phyloP scores from a whole-genome alignment of 1,139 yeast species.

The Arxiozyma telluris region DNA sequence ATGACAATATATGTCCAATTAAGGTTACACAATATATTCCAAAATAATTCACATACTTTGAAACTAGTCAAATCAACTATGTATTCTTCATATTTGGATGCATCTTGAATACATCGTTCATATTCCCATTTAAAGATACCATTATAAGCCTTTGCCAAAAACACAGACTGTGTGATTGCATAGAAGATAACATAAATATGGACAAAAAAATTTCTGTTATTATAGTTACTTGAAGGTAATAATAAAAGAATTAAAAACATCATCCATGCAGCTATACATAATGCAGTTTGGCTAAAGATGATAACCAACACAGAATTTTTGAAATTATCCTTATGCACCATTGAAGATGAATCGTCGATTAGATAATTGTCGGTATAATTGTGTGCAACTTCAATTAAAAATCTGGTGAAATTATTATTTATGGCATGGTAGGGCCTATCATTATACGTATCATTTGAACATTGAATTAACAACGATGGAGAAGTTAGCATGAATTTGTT shows the following conservation, averaged over 20 bases:
- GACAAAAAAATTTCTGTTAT: conserved; percentile 16
- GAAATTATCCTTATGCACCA: conserved; percentile 17
- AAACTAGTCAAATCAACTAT: conserved; percentile 11
- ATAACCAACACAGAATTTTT: conserved; percentile 17
- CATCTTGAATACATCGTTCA: conserved; percentile 17
- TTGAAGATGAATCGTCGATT: conserved; percentile 6
- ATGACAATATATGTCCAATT: conserved; percentile 25
- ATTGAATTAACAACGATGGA: conserved; percentile 14
- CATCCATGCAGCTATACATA: conserved; percentile 28
- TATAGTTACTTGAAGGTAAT: conserved; percentile 20
- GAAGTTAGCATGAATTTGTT: conserved; percentile 3
- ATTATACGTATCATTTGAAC: conserved; percentile 6
- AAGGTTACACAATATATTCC: conserved; percentile 13
- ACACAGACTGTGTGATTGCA: conserved; percentile 18
- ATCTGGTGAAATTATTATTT: conserved; percentile 2
- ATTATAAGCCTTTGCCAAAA: conserved; percentile 11
- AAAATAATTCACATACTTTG: conserved; percentile 11
- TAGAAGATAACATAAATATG: conserved; percentile 19
- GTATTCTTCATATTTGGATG: conserved; percentile 9
- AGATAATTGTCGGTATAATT: conserved; percentile 2
- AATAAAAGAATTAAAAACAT: conserved; percentile 20
- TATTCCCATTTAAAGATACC: conserved; percentile 19
- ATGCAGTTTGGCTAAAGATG: conserved; percentile 17
- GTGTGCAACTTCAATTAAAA: conserved; percentile 1
- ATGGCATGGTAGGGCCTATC: conserved; percentile 2